Conservation (phyloP, 2,329 filamentous ascomycete species). For the Penicillium glabrum region DNA sequence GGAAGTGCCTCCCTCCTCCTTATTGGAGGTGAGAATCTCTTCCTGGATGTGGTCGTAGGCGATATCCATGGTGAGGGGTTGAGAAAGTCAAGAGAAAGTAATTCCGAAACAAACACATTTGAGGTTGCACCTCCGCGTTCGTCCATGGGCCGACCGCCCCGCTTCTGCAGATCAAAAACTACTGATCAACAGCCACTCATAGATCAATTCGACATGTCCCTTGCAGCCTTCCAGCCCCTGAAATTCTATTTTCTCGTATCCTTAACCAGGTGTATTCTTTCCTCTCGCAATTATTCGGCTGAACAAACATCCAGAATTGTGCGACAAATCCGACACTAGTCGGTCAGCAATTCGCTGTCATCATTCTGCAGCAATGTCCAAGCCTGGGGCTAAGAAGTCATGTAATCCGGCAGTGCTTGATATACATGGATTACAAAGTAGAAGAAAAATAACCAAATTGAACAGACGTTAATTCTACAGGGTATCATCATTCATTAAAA, state of each 20-base stretch:
- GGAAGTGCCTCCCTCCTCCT: conserved; percentile 47
- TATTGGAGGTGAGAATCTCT: conserved; percentile 64
- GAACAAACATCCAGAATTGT: neutral
- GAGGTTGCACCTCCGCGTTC: conserved; percentile 28
- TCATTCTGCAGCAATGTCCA: neutral
- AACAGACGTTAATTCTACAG: neutral
- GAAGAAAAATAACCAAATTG: neutral
- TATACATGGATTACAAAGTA: neutral
- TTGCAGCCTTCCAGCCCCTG: neutral
- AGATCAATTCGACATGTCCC: neutral
- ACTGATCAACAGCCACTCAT: neutral
- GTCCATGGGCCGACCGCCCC: conserved; percentile 34
- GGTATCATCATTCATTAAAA: conserved; percentile 16
- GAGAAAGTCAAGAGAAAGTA: conserved; percentile 5
- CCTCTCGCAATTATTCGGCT: neutral
- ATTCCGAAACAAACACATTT: conserved; percentile 11
- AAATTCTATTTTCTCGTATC: neutral
- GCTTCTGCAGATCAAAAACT: conserved; percentile 10
- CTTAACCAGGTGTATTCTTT: neutral
- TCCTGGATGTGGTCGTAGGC: conserved; percentile 97
- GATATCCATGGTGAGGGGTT: conserved; percentile 70
- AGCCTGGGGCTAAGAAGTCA: neutral
- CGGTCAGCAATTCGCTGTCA: neutral
- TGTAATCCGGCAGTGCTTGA: neutral
- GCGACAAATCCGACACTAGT: neutral